Evolutionary conservation across 331 rosid genomes (phyloP).

Genomic region (Dryas integrifolia): DNA sequence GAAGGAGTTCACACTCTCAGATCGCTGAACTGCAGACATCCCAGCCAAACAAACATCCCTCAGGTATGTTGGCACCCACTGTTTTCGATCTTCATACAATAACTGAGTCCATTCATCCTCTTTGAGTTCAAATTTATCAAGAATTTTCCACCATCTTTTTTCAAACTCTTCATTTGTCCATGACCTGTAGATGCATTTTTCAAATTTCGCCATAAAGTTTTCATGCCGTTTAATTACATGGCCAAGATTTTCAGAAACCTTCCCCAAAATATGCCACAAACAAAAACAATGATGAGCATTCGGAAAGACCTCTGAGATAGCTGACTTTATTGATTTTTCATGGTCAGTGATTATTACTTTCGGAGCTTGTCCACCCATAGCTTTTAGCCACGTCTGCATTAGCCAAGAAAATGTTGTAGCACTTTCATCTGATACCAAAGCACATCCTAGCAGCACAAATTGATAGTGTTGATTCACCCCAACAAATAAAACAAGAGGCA

Average conservation of each 20-base stretch:
- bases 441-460: slow-evolving; percentile 87
- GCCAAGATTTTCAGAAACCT: slow-evolving; percentile 74
- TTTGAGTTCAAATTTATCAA: slow-evolving; percentile 69
- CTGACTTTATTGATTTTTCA: slow-evolving; percentile 73
- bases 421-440: slow-evolving; percentile 82
- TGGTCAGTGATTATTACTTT: slow-evolving; percentile 81
- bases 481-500: slow-evolving; percentile 89
- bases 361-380: slow-evolving; percentile 84
- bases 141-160: slow-evolving; percentile 76
- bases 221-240: slow-evolving; percentile 65
- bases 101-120: slow-evolving; percentile 70
- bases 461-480: slow-evolving; percentile 98
- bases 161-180: slow-evolving; percentile 81
- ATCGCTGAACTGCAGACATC: slow-evolving; percentile 78
- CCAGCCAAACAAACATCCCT: slow-evolving; percentile 74
- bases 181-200: slow-evolving; percentile 78
- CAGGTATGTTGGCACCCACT: slow-evolving; percentile 85
- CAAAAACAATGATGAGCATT: slow-evolving; percentile 57
- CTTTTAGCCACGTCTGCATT: slow-evolving; percentile 78
- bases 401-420: slow-evolving; percentile 67
- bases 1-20: slow-evolving; percentile 87
- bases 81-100: slow-evolving; percentile 69
- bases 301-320: slow-evolving; percentile 63
- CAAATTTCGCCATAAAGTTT: slow-evolving; percentile 70
- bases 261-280: slow-evolving; percentile 81